Percentiles rank a stretch among this genome's conserved stretches.
Evolutionary conservation across 768 basidiomycete genomes (phyloP).

Genomic region (Coprinopsis cinerea): DNA sequence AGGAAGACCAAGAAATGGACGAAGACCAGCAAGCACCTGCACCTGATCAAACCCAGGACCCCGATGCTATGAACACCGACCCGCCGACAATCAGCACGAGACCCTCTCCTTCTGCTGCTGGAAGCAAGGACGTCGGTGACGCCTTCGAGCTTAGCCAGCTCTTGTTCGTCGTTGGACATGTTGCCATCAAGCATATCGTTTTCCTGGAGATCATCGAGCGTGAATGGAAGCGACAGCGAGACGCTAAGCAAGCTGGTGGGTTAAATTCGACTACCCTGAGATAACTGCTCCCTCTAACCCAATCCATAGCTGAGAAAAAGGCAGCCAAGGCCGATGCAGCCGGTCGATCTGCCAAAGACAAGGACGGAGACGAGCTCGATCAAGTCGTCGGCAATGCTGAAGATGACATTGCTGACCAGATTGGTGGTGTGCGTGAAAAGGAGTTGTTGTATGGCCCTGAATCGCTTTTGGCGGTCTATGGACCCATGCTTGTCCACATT

Average conservation of each 20-base stretch:
- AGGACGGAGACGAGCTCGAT: conserved; percentile 83
- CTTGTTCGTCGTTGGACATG: conserved; percentile 93
- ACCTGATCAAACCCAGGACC: conserved; percentile 24
- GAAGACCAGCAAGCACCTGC: conserved; percentile 50
- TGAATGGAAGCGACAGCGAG: conserved; percentile 95
- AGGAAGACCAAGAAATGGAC: conserved; percentile 48
- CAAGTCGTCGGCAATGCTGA: conserved; percentile 97
- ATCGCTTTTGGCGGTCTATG: conserved; percentile 79
- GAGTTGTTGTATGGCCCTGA: conserved; percentile 82
- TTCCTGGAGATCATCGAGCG: conserved; percentile 93
- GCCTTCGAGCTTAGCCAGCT: conserved; percentile 88
- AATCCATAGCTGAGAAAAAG: conserved; percentile 53
- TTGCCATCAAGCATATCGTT: conserved; percentile 96
- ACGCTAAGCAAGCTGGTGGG: conserved; percentile 76
- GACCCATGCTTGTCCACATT: conserved; percentile 86
- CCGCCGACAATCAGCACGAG: conserved; percentile 15
- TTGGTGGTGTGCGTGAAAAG: conserved; percentile 75
- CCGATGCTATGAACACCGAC: neutral
- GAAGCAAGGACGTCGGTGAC: conserved; percentile 59
- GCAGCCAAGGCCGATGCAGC: conserved; percentile 28
- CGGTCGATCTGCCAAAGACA: conserved; percentile 44
- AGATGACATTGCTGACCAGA: conserved; percentile 94
- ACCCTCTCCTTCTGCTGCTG: conserved; percentile 15
- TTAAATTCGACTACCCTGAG: too few species aligned
- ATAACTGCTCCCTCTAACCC: too few species aligned